A percentile compares a stretch with the other conserved stretches of the same genome.
phyloP scores from a whole-genome alignment of 2,329 filamentous ascomycete species.

The Ophiostoma ulmi region DNA sequence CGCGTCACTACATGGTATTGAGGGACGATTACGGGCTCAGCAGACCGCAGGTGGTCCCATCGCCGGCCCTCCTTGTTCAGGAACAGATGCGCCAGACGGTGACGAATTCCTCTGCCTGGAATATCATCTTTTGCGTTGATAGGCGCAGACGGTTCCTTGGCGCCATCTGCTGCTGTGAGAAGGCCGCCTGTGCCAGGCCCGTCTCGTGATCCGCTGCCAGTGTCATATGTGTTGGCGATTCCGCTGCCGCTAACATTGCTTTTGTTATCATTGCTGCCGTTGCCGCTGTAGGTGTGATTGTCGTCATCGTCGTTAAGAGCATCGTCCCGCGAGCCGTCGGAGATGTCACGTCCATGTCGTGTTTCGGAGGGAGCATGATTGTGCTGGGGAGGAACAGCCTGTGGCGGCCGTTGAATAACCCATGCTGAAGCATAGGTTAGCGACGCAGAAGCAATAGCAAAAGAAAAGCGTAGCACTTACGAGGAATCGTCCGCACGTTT shows the following conservation, averaged over 20 bases:
- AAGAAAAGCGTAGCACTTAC: background rate
- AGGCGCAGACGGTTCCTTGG: background rate
- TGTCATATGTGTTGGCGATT: background rate
- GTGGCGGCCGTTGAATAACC: conserved; percentile 28
- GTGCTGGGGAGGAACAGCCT: conserved; percentile 27
- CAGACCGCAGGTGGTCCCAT: conserved; percentile 56
- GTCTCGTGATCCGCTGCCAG: background rate
- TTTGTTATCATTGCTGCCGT: conserved; percentile 2
- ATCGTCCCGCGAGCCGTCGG: background rate
- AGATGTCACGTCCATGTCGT: conserved; percentile 14
- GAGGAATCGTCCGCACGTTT: conserved; percentile 19
- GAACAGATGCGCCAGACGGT: conserved; percentile 43
- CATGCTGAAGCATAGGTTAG: conserved; percentile 26
- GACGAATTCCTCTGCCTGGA: background rate
- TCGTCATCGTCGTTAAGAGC: conserved; percentile 7
- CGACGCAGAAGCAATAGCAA: background rate
- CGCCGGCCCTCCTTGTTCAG: conserved; percentile 43
- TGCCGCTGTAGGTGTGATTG: conserved; percentile 3
- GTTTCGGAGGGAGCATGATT: conserved; percentile 27
- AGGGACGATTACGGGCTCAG: conserved; percentile 55
- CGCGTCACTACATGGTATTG: conserved; percentile 26
- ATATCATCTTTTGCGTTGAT: background rate
- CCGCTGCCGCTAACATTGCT: background rate
- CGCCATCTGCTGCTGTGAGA: conserved; percentile 5
- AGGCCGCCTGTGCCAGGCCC: background rate